phyloP scores from a whole-genome alignment of 352 stramenopile species.

The Aphanomyces euteiches region DNA sequence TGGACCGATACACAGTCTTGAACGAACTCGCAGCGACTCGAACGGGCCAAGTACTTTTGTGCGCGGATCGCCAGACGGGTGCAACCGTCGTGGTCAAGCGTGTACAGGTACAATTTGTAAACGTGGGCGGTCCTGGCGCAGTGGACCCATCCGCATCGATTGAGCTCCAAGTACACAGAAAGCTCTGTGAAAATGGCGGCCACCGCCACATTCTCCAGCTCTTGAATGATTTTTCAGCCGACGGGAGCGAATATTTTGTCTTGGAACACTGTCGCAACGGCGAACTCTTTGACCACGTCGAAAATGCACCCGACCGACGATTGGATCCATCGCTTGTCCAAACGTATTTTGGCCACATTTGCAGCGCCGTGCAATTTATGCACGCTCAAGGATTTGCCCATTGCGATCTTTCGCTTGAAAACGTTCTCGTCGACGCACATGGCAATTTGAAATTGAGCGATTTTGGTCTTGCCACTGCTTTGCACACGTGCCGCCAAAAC shows the following conservation, averaged over 20 bases:
- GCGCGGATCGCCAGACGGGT: background rate
- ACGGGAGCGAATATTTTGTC: slow-evolving; percentile 56
- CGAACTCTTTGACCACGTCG: slow-evolving; percentile 64
- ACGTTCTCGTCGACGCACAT: slow-evolving; percentile 63
- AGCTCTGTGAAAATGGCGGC: slow-evolving; percentile 51
- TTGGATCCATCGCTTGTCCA: slow-evolving; percentile 37
- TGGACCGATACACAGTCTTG: slow-evolving; percentile 2
- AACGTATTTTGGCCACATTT: slow-evolving; percentile 62
- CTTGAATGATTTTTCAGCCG: slow-evolving; percentile 60
- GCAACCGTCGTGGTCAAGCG: slow-evolving; percentile 4
- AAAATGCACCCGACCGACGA: slow-evolving; percentile 44
- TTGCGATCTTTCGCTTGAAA: slow-evolving; percentile 77
- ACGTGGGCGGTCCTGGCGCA: background rate
- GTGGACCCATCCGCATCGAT: background rate
- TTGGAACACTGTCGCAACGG: slow-evolving; percentile 61
- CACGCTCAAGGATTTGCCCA: slow-evolving; percentile 71
- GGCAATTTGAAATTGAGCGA: slow-evolving; percentile 73
- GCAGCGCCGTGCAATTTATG: slow-evolving; percentile 59
- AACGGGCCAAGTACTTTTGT: background rate
- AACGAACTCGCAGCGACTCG: slow-evolving; percentile 1
- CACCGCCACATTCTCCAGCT: slow-evolving; percentile 65
- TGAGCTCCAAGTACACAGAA: slow-evolving; percentile 65
- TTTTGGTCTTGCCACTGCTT: slow-evolving; percentile 61
- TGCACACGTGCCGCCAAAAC: slow-evolving; percentile 34
- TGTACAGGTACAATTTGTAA: background rate